Evolutionary conservation across 2,329 filamentous ascomycete genomes (phyloP).

Genomic region (Geosmithia morbida): DNA sequence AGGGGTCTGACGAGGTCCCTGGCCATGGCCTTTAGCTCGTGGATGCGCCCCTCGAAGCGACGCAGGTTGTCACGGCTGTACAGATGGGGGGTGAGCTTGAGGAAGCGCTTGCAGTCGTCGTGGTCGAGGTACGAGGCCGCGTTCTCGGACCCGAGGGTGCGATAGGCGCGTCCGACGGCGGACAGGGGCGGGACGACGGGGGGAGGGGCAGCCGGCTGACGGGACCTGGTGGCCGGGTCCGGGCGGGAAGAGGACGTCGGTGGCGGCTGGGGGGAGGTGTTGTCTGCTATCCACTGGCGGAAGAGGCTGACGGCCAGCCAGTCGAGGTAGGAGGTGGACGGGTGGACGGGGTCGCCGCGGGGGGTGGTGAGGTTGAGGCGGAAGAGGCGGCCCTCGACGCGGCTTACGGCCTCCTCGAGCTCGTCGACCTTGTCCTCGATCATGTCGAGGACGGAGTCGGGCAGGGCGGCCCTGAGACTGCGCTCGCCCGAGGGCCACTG

Average conservation of each 20-base stretch:
- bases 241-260: conserved; percentile 2
- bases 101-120: conserved; percentile 81
- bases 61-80: conserved; percentile 79
- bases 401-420: conserved; percentile 66
- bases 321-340: conserved; percentile 67
- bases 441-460: conserved; percentile 66
- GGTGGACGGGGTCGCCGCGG: conserved; percentile 69
- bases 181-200: conserved; percentile 32
- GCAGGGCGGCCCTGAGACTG: conserved; percentile 60
- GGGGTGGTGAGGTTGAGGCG: conserved; percentile 65
- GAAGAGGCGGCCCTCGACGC: conserved; percentile 71
- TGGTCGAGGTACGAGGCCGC: conserved; percentile 55
- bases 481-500: conserved; percentile 78
- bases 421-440: conserved; percentile 95
- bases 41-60: conserved; percentile 72
- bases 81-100: conserved; percentile 68
- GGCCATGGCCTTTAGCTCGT: conserved; percentile 77
- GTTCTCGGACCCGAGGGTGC: conserved; percentile 52
- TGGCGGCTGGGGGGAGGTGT: conserved; percentile 55
- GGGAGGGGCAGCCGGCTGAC: conserved; percentile 15
- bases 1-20: conserved; percentile 71
- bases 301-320: conserved; percentile 84
- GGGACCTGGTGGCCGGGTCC: not conserved
- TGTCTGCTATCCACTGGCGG: conserved; percentile 85
- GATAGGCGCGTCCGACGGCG: conserved; percentile 59